Evolutionary conservation across 2,329 filamentous ascomycete species (phyloP), one percentile per base, ranked within the genome.

Genomic region (Phoma sp.): DNA sequence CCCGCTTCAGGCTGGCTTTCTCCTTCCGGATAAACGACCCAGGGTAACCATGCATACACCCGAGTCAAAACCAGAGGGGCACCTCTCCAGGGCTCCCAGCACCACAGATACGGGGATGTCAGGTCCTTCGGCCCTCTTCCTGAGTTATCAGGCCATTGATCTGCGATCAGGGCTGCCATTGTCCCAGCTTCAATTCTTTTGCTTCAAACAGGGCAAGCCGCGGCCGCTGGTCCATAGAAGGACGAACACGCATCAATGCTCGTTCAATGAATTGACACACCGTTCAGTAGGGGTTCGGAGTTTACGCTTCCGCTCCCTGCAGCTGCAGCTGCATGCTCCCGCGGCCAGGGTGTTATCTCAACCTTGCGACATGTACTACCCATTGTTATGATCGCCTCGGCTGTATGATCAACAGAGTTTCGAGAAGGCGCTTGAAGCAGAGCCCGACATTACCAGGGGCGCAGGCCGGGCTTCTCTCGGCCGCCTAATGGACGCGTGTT

Each of bases 401-500:
- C 14, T 50, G 41, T 27, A 10, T 27, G 46, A 50, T 47, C 46
- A 47, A 3, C 47, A 55, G 30, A 49, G 32, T 55, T 37, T 42
- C 37, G 41, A 29, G 40, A 41, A 55, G 41, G 9, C 14, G 30
- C 7, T 18, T 29, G 10, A 30, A 45, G 22, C 29, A 40, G 40
- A 42, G 36, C 30, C 41, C 41, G 42, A 39, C 18, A 43, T 42
- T 47, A 47, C 51, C 46, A 56, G 59, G 53, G 50, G 55, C 51
- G 52, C 42, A 59, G 43, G 47, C 43, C 43, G 52, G 25, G 24
- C 33, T 18, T 25, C 18, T 38, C 33, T 50, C 40, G 27, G 33
- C 25, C 49, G 55, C 55, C 47, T 52, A 43, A 36, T 56, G 39
- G 11, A 56, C 59, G 59, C 57, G 41, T 47, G 37, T 37, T 25